Evolutionary conservation across 2,329 filamentous ascomycete species (phyloP).

Genomic region (Aschersonia sp.): DNA sequence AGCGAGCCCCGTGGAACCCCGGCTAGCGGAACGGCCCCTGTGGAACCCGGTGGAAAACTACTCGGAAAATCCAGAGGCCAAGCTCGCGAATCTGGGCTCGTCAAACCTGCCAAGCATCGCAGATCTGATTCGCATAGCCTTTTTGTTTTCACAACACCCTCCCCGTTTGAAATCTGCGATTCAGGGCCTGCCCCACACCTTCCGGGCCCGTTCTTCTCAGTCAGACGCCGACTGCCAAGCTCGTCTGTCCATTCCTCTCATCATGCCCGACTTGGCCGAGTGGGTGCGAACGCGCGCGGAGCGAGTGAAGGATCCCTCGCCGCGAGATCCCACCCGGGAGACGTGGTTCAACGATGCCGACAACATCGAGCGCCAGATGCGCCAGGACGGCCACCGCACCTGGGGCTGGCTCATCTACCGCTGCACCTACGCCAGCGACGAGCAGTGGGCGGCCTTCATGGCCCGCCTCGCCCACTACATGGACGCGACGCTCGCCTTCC

Average conservation of each 20-base stretch:
- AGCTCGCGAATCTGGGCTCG: background rate
- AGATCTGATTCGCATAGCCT: background rate
- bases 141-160: background rate
- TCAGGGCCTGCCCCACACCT: no score
- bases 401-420: slow-evolving; percentile 1
- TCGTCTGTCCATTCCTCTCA: background rate
- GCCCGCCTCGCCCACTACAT: background rate
- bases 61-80: background rate
- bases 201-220: background rate
- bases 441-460: background rate
- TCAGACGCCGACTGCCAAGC: background rate
- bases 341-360: background rate
- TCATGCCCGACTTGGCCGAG: background rate
- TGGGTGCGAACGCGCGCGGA: background rate
- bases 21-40: background rate
- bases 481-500: background rate
- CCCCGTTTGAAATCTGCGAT: no score
- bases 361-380: background rate
- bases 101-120: background rate
- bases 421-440: slow-evolving; percentile 1
- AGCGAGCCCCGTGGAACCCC: background rate
- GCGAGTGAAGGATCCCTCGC: background rate
- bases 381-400: background rate
- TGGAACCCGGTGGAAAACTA: background rate
- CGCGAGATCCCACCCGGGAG: background rate